Percentiles rank a stretch among this genome's conserved stretches.
phyloP scores from a whole-genome alignment of 371 early-diverging fungal species.

The Thermomucor indicae-seudaticae region DNA sequence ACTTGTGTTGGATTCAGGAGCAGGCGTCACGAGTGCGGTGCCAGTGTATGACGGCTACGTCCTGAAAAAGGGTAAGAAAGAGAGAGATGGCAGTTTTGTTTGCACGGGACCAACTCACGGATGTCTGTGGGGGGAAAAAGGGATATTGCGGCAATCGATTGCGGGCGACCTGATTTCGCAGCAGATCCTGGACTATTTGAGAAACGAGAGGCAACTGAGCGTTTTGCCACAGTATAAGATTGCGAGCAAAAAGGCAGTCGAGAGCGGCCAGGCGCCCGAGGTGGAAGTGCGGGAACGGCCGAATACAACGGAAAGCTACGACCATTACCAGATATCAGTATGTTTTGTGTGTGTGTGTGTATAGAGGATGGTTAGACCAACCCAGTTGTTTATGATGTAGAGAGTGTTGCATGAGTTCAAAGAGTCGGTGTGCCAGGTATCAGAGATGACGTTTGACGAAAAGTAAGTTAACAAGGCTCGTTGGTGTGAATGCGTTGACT shows the following conservation, averaged over 20 bases:
- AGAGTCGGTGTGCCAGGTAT: conserved; percentile 87
- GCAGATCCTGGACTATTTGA: conserved; percentile 67
- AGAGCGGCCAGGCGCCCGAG: conserved; percentile 62
- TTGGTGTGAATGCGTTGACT: not conserved
- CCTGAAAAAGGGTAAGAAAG: conserved; percentile 82
- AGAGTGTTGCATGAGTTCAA: conserved; percentile 85
- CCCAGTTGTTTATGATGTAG: conserved; percentile 19
- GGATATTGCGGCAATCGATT: conserved; percentile 68
- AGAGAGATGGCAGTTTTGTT: not conserved
- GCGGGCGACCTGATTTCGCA: conserved; percentile 83
- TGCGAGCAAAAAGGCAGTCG: conserved; percentile 67
- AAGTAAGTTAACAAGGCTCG: conserved; percentile 39
- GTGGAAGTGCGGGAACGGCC: conserved; percentile 52
- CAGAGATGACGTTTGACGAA: conserved; percentile 68
- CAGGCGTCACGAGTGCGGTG: conserved; percentile 78
- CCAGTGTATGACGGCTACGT: conserved; percentile 96
- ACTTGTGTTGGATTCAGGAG: conserved; percentile 92
- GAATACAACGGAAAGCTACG: conserved; percentile 63
- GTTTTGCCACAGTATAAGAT: conserved; percentile 88
- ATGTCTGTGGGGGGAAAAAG: conserved; percentile 27
- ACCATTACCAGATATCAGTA: conserved; percentile 65
- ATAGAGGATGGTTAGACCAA: not conserved
- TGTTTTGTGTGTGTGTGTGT: not conserved
- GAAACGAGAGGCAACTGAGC: conserved; percentile 51
- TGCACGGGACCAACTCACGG: not conserved